phyloP scores from a whole-genome alignment of 2,329 filamentous ascomycete species.

The Colletotrichum sp. region DNA sequence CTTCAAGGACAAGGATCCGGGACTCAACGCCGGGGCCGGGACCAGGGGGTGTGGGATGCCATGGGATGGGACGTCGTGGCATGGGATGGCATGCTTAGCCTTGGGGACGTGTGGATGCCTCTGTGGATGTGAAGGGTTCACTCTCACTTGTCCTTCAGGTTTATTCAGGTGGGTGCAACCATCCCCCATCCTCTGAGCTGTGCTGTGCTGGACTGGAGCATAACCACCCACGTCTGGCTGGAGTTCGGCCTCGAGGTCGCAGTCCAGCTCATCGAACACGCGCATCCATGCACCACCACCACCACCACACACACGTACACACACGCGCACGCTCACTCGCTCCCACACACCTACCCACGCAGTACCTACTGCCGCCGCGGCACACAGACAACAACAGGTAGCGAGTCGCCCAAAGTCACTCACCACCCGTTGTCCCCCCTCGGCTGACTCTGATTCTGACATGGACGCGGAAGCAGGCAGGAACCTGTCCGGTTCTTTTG shows the following conservation, averaged over 20 bases:
- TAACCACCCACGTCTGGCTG: background rate
- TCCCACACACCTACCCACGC: background rate
- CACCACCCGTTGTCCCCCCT: background rate
- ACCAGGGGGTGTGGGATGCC: conserved; percentile 2
- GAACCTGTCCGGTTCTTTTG: background rate
- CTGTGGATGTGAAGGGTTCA: conserved; percentile 20
- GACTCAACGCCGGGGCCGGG: background rate
- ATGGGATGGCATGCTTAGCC: conserved; percentile 13
- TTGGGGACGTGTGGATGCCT: conserved; percentile 13
- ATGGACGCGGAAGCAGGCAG: background rate
- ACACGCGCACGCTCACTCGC: background rate
- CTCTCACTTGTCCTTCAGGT: conserved; percentile 14
- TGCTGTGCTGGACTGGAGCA: background rate
- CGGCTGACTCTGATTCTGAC: background rate
- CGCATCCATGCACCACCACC: background rate
- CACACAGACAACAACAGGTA: background rate
- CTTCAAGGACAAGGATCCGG: conserved; percentile 19
- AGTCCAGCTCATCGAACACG: background rate
- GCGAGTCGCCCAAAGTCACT: background rate
- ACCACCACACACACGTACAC: background rate
- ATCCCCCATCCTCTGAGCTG: background rate
- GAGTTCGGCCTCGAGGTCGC: background rate
- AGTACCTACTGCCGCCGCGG: background rate
- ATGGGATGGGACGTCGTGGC: conserved; percentile 4
- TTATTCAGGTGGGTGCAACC: conserved; percentile 20